Evolutionary conservation across 2,329 filamentous ascomycete genomes (phyloP).

Genomic region (Xylariaceae sp.): DNA sequence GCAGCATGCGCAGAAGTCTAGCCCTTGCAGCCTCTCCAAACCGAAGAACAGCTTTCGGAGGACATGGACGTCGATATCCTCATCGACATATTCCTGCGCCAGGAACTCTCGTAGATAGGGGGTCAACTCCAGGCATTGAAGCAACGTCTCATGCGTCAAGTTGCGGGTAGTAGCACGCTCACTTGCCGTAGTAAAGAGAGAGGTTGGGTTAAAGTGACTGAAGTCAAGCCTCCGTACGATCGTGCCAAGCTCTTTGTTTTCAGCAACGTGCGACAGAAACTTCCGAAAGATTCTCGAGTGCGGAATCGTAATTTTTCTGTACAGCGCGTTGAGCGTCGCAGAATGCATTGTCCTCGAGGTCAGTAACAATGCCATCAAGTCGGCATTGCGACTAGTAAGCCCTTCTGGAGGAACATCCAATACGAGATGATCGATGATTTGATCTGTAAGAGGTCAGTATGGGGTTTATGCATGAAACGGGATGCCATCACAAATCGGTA

Average conservation of each 20-base stretch:
- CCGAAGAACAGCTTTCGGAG: slow-evolving; percentile 65
- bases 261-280: slow-evolving; percentile 63
- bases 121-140: slow-evolving; percentile 65
- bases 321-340: slow-evolving; percentile 68
- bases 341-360: slow-evolving; percentile 71
- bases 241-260: slow-evolving; percentile 64
- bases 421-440: slow-evolving; percentile 69
- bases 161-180: slow-evolving; percentile 72
- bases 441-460: slow-evolving; percentile 41
- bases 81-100: slow-evolving; percentile 74
- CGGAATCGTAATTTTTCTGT: slow-evolving; percentile 74
- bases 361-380: slow-evolving; percentile 69
- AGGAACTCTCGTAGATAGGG: slow-evolving; percentile 73
- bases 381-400: slow-evolving; percentile 68
- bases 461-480: background rate
- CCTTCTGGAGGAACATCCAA: slow-evolving; percentile 71
- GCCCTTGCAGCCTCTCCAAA: slow-evolving; percentile 57
- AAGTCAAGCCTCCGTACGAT: slow-evolving; percentile 78
- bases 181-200: slow-evolving; percentile 67
- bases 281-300: slow-evolving; percentile 81
- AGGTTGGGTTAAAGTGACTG: slow-evolving; percentile 77
- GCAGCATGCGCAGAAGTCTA: slow-evolving; percentile 75
- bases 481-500: slow-evolving; percentile 17
- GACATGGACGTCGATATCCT: slow-evolving; percentile 64
- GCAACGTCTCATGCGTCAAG: slow-evolving; percentile 66